phyloP scores from a whole-genome alignment of 139 green algal species.

The Gonium pectorale region DNA sequence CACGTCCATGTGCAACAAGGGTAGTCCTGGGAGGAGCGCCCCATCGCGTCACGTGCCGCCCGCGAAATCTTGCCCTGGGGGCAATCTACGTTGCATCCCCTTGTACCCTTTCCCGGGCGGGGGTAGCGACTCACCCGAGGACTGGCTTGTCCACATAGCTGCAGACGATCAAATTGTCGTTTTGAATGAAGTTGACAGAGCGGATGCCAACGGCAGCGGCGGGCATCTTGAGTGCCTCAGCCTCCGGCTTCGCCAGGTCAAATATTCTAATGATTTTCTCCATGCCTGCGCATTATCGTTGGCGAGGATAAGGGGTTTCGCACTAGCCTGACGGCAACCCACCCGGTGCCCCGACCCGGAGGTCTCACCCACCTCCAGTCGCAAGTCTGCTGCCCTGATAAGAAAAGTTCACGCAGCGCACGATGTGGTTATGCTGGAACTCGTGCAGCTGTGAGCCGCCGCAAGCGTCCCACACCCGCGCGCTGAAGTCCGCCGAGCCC shows the following conservation, averaged over 20 bases:
- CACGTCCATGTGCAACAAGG: too few species aligned
- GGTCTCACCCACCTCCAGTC: constrained; percentile 76
- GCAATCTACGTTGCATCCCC: too few species aligned
- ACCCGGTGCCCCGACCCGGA: neutral
- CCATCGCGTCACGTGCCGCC: too few species aligned
- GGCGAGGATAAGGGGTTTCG: neutral
- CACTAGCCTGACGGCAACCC: too few species aligned
- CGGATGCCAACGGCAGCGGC: constrained; percentile 68
- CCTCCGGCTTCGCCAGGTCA: constrained; percentile 83
- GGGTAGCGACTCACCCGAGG: constrained; percentile 76
- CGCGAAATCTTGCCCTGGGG: too few species aligned
- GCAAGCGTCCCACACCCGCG: constrained; percentile 95
- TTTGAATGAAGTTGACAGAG: constrained; percentile 69
- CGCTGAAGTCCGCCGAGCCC: constrained; percentile 94
- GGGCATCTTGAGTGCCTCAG: constrained; percentile 68
- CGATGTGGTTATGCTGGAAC: constrained; percentile 96
- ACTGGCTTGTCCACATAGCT: constrained; percentile 59
- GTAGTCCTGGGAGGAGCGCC: too few species aligned
- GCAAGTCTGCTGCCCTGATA: constrained; percentile 61
- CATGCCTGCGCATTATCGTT: constrained; percentile 58
- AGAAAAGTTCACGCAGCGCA: constrained; percentile 87
- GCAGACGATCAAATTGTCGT: constrained; percentile 85
- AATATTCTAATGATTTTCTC: constrained; percentile 96
- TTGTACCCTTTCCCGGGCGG: too few species aligned
- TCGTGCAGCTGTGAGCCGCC: constrained; percentile 88